Evolutionary conservation across 768 basidiomycete species (phyloP).

Genomic region (Mycena rosella): DNA sequence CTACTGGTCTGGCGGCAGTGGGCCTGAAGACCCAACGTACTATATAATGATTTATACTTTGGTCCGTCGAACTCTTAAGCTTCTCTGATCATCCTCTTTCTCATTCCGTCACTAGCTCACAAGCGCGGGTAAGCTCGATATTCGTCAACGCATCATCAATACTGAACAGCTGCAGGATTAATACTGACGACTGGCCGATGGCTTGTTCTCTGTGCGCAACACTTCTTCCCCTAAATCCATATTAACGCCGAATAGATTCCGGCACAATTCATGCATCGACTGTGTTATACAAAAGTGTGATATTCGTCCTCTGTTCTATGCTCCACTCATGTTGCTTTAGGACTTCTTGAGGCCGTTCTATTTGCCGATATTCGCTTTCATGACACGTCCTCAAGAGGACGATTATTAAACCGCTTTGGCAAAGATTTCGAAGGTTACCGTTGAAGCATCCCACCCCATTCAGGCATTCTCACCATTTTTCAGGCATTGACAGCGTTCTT

Average conservation of each 20-base stretch:
- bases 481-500: no score
- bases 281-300: conserved; percentile 82
- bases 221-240: not conserved
- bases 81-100: conserved; percentile 46
- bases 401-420: conserved; percentile 85
- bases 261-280: conserved; percentile 86
- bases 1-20: conserved; percentile 71
- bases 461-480: no score
- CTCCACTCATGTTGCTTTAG: conserved; percentile 41
- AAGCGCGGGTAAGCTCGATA: not conserved
- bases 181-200: conserved; percentile 65
- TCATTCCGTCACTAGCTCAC: conserved; percentile 59
- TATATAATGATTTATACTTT: conserved; percentile 79
- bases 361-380: conserved; percentile 94
- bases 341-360: conserved; percentile 80
- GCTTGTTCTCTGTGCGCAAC: conserved; percentile 75
- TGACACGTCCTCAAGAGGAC: conserved; percentile 89
- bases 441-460: no score
- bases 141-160: conserved; percentile 18
- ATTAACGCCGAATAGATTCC: conserved; percentile 55
- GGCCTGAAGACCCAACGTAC: conserved; percentile 60
- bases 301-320: conserved; percentile 38
- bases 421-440: no score
- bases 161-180: no score
- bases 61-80: conserved; percentile 9